phyloP scores from a whole-genome alignment of 2,329 filamentous ascomycete genomes.

The Phyllosticta ampelicida region DNA sequence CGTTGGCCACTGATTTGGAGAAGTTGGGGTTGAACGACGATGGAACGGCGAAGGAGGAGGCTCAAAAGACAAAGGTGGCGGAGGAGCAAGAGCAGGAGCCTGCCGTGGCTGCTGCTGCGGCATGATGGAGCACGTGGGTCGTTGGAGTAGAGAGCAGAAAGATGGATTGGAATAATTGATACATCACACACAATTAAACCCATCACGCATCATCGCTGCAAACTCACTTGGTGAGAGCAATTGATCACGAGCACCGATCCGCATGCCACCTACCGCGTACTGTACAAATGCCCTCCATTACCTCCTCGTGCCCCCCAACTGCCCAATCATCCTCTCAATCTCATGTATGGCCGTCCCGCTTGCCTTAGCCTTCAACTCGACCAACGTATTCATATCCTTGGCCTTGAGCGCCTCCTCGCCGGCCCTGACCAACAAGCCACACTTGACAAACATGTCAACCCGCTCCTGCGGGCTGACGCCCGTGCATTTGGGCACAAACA shows the following conservation, averaged over 20 bases:
- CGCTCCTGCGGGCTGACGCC: conserved; percentile 55
- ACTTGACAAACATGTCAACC: conserved; percentile 93
- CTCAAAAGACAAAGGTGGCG: background rate
- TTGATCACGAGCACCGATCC: too few relatives aligned
- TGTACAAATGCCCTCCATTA: too few relatives aligned
- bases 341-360: conserved; percentile 60
- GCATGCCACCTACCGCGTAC: too few relatives aligned
- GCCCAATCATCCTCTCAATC: conserved; percentile 66
- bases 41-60: background rate
- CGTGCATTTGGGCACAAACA: conserved; percentile 83
- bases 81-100: too few relatives aligned
- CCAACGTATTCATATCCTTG: conserved; percentile 68
- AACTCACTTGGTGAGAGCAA: too few relatives aligned
- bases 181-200: too few relatives aligned
- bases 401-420: conserved; percentile 81
- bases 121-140: too few relatives aligned
- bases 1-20: conserved; percentile 32
- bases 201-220: too few relatives aligned
- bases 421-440: conserved; percentile 77
- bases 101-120: too few relatives aligned
- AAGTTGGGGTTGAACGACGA: conserved; percentile 21
- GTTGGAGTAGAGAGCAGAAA: too few relatives aligned
- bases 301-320: conserved; percentile 19
- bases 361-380: conserved; percentile 62
- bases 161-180: too few relatives aligned